These are phyloP conservation scores for Raphanus sativus DNA, from an alignment of 345 rosid genomes.

Conservation along the genomic window DNA sequence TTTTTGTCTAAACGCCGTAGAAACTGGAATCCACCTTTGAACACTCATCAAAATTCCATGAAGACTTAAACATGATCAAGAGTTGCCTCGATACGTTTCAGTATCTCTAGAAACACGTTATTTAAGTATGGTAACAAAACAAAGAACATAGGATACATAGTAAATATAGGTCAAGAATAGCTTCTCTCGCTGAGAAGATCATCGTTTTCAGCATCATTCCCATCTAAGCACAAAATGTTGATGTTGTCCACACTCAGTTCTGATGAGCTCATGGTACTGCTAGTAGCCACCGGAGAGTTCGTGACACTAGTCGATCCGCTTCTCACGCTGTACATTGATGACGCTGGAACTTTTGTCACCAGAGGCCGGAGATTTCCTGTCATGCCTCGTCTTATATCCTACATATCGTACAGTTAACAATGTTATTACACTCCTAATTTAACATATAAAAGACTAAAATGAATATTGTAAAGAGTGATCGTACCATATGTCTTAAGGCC, in stretches of 20 bases:
- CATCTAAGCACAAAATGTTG: constrained; percentile 50
- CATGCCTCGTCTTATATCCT: constrained; percentile 80
- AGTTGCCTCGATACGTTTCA: neutral
- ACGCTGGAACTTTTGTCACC: constrained; percentile 67
- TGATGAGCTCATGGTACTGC: constrained; percentile 71
- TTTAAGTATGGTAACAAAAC: constrained; percentile 19
- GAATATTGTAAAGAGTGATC: neutral
- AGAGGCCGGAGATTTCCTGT: constrained; percentile 64
- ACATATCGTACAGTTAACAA: neutral
- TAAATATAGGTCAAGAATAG: constrained; percentile 22
- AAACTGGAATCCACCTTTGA: neutral
- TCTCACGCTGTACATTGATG: constrained; percentile 73
- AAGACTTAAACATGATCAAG: neutral
- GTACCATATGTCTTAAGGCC: constrained; percentile 92
- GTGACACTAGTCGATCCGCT: constrained; percentile 55
- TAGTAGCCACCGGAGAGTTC: constrained; percentile 74
- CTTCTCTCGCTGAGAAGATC: constrained; percentile 54
- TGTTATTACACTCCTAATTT: no score
- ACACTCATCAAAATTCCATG: neutral
- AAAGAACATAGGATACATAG: neutral
- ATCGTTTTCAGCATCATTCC: constrained; percentile 53
- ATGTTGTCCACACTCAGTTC: constrained; percentile 69
- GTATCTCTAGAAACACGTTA: constrained; percentile 7
- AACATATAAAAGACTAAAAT: no score
- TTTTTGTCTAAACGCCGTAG: neutral